These are phyloP conservation scores for Mortierella sp. DNA, from an alignment of 371 early-diverging fungal genomes.

Conservation along the genomic window DNA sequence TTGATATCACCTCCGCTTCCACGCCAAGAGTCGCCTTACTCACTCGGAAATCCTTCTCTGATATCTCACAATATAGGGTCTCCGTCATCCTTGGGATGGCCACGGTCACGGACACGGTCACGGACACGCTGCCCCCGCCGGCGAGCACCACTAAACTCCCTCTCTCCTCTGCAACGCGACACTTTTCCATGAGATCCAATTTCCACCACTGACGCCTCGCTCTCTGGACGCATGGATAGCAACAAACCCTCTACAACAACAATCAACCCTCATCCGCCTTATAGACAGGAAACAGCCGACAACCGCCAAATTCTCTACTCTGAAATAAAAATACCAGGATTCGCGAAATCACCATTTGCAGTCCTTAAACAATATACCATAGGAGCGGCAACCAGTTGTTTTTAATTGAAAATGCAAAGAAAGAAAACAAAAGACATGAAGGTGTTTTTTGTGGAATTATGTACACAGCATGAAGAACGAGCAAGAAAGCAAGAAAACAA, in stretches of 20 bases:
- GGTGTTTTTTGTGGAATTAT: background rate
- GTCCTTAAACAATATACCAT: too few species aligned
- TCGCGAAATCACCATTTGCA: too few species aligned
- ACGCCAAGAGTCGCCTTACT: background rate
- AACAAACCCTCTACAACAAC: background rate
- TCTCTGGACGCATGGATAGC: too few species aligned
- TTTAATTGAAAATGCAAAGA: background rate
- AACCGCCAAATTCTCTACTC: background rate
- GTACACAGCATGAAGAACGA: background rate
- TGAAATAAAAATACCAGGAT: background rate
- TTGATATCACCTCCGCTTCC: background rate
- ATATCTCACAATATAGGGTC: slow-evolving; percentile 60
- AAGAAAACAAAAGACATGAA: background rate
- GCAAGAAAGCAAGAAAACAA: background rate
- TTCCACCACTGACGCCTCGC: too few species aligned
- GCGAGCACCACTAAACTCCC: slow-evolving; percentile 64
- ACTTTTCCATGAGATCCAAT: background rate
- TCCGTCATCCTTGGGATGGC: slow-evolving; percentile 81
- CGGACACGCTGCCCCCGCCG: slow-evolving; percentile 56
- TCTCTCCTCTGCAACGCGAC: background rate
- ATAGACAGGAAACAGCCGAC: background rate
- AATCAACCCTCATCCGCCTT: background rate
- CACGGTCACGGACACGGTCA: slow-evolving; percentile 63
- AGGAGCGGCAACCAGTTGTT: too few species aligned
- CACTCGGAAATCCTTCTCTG: background rate